Evolutionary conservation across 2,329 filamentous ascomycete species (phyloP).

Genomic region (Aspergillus sp.): DNA sequence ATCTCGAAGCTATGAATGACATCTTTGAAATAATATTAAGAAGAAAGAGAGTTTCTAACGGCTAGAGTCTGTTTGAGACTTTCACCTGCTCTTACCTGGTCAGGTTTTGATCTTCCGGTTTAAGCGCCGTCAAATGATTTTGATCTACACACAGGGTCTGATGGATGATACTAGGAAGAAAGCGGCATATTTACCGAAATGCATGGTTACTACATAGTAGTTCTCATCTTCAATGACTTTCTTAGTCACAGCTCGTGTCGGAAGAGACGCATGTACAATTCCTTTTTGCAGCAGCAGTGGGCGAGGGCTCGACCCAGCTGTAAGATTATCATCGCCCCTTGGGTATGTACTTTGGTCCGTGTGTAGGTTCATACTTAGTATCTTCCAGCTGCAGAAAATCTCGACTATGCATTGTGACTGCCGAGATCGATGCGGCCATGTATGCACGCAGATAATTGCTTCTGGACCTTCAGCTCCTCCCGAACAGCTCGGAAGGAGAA

Average conservation of each 20-base stretch:
- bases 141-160: background rate
- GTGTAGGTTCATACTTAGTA: background rate
- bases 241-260: background rate
- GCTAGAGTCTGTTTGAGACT: slow-evolving; percentile 8
- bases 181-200: background rate
- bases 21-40: background rate
- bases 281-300: background rate
- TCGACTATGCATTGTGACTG: background rate
- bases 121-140: slow-evolving; percentile 14
- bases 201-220: no score
- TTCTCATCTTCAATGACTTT: background rate
- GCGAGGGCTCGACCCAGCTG: background rate
- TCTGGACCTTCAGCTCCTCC: background rate
- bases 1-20: background rate
- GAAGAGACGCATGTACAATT: background rate
- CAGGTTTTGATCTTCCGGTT: slow-evolving; percentile 10
- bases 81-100: background rate
- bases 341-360: background rate
- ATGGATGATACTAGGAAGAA: background rate
- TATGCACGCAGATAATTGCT: background rate
- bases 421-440: background rate
- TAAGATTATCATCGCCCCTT: background rate
- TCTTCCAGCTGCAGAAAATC: background rate
- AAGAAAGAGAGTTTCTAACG: background rate
- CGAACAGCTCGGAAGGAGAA: background rate